phyloP scores from a whole-genome alignment of 2,329 filamentous ascomycete genomes.

The Ceratocystis destructans region DNA sequence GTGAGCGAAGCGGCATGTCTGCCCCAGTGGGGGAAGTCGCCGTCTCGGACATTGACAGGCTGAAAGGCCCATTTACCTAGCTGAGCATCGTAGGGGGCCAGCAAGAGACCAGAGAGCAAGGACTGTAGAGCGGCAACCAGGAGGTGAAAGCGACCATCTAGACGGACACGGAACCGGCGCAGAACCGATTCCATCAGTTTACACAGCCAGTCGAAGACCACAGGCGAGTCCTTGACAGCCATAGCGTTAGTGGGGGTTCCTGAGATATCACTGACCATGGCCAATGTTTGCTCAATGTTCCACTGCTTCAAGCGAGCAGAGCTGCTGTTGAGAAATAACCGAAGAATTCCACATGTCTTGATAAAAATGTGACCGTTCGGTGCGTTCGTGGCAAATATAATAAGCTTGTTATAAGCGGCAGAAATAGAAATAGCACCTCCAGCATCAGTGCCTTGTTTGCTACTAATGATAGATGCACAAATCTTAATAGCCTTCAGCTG shows the following conservation, averaged over 20 bases:
- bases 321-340: conserved; percentile 37
- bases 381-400: conserved; percentile 12
- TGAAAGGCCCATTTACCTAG: conserved; percentile 23
- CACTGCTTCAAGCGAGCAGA: conserved; percentile 41
- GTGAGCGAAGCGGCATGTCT: conserved; percentile 39
- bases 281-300: conserved; percentile 42
- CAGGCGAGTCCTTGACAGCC: conserved; percentile 25
- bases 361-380: conserved; percentile 24
- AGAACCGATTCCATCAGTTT: conserved; percentile 43
- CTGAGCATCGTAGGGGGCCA: conserved; percentile 26
- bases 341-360: conserved; percentile 31
- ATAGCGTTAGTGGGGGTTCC: conserved; percentile 25
- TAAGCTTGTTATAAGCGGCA: conserved; percentile 31
- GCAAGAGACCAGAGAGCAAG: conserved; percentile 41
- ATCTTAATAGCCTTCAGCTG: conserved; percentile 34
- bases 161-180: conserved; percentile 44
- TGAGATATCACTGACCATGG: conserved; percentile 28
- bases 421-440: conserved; percentile 29
- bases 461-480: conserved; percentile 23
- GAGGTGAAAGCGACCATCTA: conserved; percentile 49
- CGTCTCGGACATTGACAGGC: conserved; percentile 14
- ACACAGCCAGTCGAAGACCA: conserved; percentile 36
- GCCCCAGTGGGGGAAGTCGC: conserved; percentile 24
- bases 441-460: conserved; percentile 12
- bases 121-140: conserved; percentile 40